Conservation (phyloP, 768 basidiomycete species). For the Amanita phalloides region DNA sequence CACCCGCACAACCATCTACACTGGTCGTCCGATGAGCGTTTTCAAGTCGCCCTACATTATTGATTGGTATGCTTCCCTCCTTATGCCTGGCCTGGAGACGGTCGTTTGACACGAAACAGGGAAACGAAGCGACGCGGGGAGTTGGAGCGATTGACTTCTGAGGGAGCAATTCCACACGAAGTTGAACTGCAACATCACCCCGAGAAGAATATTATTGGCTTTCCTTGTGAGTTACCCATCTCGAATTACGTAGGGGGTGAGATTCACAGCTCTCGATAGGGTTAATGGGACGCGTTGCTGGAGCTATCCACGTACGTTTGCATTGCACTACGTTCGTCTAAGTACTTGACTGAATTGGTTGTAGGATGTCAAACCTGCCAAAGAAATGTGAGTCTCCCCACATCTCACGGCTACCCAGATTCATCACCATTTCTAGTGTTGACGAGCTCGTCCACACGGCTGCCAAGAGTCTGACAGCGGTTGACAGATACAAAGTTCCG, state of each 20-base stretch:
- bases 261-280: slow-evolving; percentile 24
- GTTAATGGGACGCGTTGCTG: slow-evolving; percentile 75
- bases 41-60: slow-evolving; percentile 69
- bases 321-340: neutral
- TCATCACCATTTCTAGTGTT: slow-evolving; percentile 35
- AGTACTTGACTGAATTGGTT: neutral
- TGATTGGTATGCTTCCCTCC: slow-evolving; percentile 38
- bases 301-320: slow-evolving; percentile 44
- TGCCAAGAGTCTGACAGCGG: slow-evolving; percentile 39
- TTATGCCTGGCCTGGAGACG: neutral
- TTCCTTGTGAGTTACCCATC: slow-evolving; percentile 36
- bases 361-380: slow-evolving; percentile 76
- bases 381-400: slow-evolving; percentile 52
- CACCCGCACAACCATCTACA: slow-evolving; percentile 60
- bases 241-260: neutral
- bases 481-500: slow-evolving; percentile 27
- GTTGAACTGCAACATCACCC: slow-evolving; percentile 61
- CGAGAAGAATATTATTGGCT: slow-evolving; percentile 48
- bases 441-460: slow-evolving; percentile 76
- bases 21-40: slow-evolving; percentile 77
- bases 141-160: slow-evolving; percentile 41
- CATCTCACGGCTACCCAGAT: slow-evolving; percentile 6
- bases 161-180: slow-evolving; percentile 70
- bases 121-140: slow-evolving; percentile 53
- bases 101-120: slow-evolving; percentile 22